A percentile compares a stretch with the other conserved stretches of the same genome.
phyloP scores from a whole-genome alignment of 768 basidiomycete genomes.

The Lepiota venenata region DNA sequence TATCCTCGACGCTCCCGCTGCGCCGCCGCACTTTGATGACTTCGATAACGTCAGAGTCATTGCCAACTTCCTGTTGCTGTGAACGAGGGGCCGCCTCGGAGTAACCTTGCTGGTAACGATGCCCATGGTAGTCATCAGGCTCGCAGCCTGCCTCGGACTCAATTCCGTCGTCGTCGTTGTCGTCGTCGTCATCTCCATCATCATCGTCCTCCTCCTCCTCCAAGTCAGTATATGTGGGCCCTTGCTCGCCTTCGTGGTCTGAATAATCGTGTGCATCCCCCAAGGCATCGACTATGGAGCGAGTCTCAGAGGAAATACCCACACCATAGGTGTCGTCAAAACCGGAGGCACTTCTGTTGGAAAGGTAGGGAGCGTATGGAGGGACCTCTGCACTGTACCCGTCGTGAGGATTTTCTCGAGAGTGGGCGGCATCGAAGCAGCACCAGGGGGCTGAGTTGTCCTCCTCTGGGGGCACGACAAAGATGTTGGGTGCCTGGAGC shows the following conservation, averaged over 20 bases:
- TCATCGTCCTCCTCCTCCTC: too few species aligned
- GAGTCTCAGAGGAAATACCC: constrained; percentile 15
- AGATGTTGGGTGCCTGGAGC: constrained; percentile 45
- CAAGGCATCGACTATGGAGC: constrained; percentile 29
- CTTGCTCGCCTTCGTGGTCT: constrained; percentile 22
- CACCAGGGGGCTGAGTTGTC: constrained; percentile 53
- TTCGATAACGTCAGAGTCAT: constrained; percentile 58
- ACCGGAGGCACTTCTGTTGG: constrained; percentile 3
- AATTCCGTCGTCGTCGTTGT: constrained; percentile 12
- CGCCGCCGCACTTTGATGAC: constrained; percentile 54
- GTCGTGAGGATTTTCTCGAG: constrained; percentile 16
- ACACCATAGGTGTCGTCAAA: constrained; percentile 15
- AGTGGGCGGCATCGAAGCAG: constrained; percentile 48
- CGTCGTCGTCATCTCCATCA: not conserved
- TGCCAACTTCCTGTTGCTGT: constrained; percentile 20
- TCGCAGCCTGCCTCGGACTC: not conserved
- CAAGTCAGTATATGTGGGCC: constrained; percentile 19
- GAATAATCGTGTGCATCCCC: constrained; percentile 20
- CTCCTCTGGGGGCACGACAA: constrained; percentile 57
- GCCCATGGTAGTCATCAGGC: constrained; percentile 11
- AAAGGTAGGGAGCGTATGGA: constrained; percentile 12
- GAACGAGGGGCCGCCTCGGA: constrained; percentile 14
- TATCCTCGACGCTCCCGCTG: constrained; percentile 19
- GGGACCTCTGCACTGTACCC: constrained; percentile 9
- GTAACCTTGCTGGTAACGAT: constrained; percentile 15